Evolutionary conservation across 768 basidiomycete genomes (phyloP).

Genomic region (Imleria badia): DNA sequence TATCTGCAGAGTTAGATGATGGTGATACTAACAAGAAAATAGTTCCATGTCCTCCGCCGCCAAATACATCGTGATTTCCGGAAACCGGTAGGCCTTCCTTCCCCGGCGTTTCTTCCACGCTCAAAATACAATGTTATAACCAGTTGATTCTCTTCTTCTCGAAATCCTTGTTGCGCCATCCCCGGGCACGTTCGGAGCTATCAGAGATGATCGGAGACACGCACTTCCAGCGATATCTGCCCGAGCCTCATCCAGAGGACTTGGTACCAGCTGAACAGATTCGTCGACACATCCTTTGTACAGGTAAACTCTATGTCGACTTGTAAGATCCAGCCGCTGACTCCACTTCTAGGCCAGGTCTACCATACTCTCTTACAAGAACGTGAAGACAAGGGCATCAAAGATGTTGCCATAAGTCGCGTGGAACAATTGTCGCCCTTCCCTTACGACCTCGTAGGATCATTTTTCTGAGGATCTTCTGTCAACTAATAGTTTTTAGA

Average conservation of each 20-base stretch:
- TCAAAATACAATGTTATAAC: background rate
- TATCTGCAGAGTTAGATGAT: background rate
- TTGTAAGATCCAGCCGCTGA: background rate
- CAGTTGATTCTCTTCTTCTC: conserved; percentile 96
- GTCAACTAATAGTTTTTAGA: conserved; percentile 38
- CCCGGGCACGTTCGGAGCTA: conserved; percentile 82
- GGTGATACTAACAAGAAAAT: conserved; percentile 13
- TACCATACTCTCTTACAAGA: conserved; percentile 89
- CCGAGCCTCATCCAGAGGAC: conserved; percentile 71
- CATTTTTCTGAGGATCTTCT: background rate
- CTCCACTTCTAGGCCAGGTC: conserved; percentile 68
- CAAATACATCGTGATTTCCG: conserved; percentile 98
- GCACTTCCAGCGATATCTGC: conserved; percentile 90
- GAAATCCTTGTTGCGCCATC: conserved; percentile 92
- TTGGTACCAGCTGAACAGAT: conserved; percentile 83
- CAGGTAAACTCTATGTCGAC: conserved; percentile 42
- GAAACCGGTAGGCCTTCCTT: conserved; percentile 71
- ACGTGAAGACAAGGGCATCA: conserved; percentile 87
- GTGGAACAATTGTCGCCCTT: conserved; percentile 96
- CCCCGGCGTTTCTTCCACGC: background rate
- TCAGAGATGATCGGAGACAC: conserved; percentile 89
- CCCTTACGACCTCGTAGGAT: conserved; percentile 87
- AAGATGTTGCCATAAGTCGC: conserved; percentile 91
- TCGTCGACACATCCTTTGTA: conserved; percentile 88
- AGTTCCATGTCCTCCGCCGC: conserved; percentile 96